Percentiles rank a stretch among this genome's conserved stretches.
Conservation (phyloP, 2,329 filamentous ascomycete genomes). For the Paraconiothyrium sp. region DNA sequence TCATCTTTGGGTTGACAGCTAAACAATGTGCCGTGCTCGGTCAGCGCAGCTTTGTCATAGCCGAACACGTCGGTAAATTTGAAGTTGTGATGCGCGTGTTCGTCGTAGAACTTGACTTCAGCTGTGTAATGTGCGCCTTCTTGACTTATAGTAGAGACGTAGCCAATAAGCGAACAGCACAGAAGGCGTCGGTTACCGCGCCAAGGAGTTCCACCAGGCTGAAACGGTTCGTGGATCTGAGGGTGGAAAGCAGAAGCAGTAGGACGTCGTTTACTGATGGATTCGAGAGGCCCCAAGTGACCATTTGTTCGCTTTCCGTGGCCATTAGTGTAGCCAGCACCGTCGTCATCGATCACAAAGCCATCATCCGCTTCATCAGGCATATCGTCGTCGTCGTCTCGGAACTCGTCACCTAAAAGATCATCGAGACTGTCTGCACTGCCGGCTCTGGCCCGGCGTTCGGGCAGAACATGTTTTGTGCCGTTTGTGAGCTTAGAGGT, state of each 20-base stretch:
- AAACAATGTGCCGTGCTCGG: conserved; percentile 85
- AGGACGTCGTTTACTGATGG: conserved; percentile 61
- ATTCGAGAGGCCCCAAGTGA: conserved; percentile 56
- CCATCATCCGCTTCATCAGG: conserved; percentile 64
- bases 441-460: conserved; percentile 59
- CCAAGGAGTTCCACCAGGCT: conserved; percentile 96
- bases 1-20: conserved; percentile 73
- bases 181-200: conserved; percentile 92
- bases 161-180: conserved; percentile 90
- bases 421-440: conserved; percentile 83
- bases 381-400: conserved; percentile 58
- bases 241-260: conserved; percentile 63
- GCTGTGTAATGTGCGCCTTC: conserved; percentile 88
- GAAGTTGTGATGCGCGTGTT: conserved; percentile 89
- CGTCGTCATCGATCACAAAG: conserved; percentile 95
- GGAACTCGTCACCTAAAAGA: conserved; percentile 72
- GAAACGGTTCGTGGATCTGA: conserved; percentile 83
- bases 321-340: conserved; percentile 81
- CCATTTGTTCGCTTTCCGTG: conserved; percentile 70
- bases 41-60: conserved; percentile 94
- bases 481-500: conserved; percentile 66
- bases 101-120: conserved; percentile 97
- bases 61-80: conserved; percentile 97
- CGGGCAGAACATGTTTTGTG: conserved; percentile 61
- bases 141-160: conserved; percentile 97